Percentiles rank a stretch among this genome's conserved stretches.
Conservation (phyloP, 192 early-diverging fungal species). For the Entomortierella beljakovae region DNA sequence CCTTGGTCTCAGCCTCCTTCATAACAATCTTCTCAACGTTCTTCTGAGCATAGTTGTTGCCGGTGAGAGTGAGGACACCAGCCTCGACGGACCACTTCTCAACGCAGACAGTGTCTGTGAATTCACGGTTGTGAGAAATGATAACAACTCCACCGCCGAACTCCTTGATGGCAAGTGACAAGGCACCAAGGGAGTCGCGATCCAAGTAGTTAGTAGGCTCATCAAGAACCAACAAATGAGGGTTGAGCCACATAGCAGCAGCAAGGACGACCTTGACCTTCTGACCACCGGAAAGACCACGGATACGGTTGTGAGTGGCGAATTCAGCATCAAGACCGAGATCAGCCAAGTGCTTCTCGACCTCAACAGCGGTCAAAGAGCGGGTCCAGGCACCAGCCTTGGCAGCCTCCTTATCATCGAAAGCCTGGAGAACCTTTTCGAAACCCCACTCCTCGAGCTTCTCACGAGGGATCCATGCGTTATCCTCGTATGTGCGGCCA, state of each 20-base stretch:
- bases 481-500: constrained; percentile 79
- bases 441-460: constrained; percentile 81
- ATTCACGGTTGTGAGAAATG: constrained; percentile 88
- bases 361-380: constrained; percentile 76
- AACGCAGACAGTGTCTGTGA: constrained; percentile 75
- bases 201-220: constrained; percentile 86
- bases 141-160: constrained; percentile 87
- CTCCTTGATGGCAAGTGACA: constrained; percentile 80
- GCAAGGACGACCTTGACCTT: constrained; percentile 91
- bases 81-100: constrained; percentile 83
- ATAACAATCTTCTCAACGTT: constrained; percentile 59
- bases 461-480: constrained; percentile 77
- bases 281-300: constrained; percentile 82
- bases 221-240: constrained; percentile 92
- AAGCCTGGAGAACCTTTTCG: constrained; percentile 77
- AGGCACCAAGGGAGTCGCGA: constrained; percentile 71
- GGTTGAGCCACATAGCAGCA: constrained; percentile 89
- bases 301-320: constrained; percentile 76
- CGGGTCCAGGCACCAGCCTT: constrained; percentile 77
- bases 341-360: constrained; percentile 80
- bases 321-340: constrained; percentile 84
- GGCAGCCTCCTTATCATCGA: constrained; percentile 71
- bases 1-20: constrained; percentile 59
- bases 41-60: constrained; percentile 65
- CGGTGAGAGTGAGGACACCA: constrained; percentile 62